A percentile compares a stretch with the other conserved stretches of the same genome.
phyloP scores from a whole-genome alignment of 2,329 filamentous ascomycete genomes.

The Dactylonectria estremocensis region DNA sequence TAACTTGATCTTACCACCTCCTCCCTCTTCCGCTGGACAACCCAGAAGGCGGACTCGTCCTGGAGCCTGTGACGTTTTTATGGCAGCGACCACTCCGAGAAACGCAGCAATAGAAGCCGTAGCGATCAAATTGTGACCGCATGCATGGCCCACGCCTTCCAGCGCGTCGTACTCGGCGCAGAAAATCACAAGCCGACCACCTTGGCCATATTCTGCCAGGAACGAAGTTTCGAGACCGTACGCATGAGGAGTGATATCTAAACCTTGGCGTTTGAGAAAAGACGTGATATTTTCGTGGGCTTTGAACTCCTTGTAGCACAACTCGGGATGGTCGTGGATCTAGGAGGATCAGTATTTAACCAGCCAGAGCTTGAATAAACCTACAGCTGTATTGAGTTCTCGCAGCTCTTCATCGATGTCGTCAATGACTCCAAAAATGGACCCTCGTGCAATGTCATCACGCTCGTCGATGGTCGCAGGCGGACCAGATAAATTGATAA shows the following conservation, averaged over 20 bases:
- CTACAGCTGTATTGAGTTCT: neutral
- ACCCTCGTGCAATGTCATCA: neutral
- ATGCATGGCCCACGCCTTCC: slow-evolving; percentile 55
- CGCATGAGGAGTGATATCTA: neutral
- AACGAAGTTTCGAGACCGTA: slow-evolving; percentile 15
- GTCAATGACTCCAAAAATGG: neutral
- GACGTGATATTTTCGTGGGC: slow-evolving; percentile 13
- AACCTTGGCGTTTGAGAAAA: neutral
- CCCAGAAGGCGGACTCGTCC: slow-evolving; percentile 54
- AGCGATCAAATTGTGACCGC: slow-evolving; percentile 51
- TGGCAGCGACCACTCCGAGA: slow-evolving; percentile 45
- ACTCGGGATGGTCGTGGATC: slow-evolving; percentile 17
- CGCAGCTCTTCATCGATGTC: neutral
- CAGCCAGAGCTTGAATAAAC: neutral
- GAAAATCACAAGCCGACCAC: slow-evolving; percentile 10
- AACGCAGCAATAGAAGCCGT: slow-evolving; percentile 52
- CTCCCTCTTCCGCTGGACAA: slow-evolving; percentile 60
- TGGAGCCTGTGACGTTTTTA: neutral
- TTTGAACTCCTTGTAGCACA: slow-evolving; percentile 16
- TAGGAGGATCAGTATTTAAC: neutral
- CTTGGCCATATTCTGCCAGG: slow-evolving; percentile 6
- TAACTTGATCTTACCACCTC: slow-evolving; percentile 60
- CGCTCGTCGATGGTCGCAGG: neutral
- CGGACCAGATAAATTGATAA: neutral
- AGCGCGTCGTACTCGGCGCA: slow-evolving; percentile 53